phyloP scores from a whole-genome alignment of 768 basidiomycete genomes.

The Lactifluus subvellereus region DNA sequence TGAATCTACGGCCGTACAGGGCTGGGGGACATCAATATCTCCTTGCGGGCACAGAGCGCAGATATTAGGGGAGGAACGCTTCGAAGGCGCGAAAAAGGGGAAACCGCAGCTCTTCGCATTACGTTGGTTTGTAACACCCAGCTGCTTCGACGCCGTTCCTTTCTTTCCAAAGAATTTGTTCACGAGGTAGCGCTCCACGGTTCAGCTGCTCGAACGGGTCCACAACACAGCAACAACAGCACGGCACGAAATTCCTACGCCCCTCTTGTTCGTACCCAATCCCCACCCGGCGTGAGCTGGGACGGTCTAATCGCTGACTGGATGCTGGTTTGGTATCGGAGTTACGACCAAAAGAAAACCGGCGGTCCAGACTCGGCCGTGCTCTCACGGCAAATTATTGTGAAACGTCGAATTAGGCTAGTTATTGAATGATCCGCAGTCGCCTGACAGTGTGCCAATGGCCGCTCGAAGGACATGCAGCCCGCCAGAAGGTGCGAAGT shows the following conservation, averaged over 20 bases:
- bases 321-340: background rate
- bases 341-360: constrained; percentile 4
- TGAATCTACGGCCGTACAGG: background rate
- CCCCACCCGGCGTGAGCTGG: background rate
- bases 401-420: background rate
- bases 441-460: background rate
- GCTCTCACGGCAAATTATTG: background rate
- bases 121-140: constrained; percentile 5
- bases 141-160: constrained; percentile 1
- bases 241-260: constrained; percentile 1
- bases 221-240: constrained; percentile 3
- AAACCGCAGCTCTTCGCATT: constrained; percentile 2
- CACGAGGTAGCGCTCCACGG: background rate
- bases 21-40: background rate
- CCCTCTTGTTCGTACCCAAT: background rate
- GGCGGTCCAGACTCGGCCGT: background rate
- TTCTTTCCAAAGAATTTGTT: background rate
- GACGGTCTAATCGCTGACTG: background rate
- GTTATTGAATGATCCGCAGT: constrained; percentile 5
- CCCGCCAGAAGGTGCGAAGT: background rate
- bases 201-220: background rate
- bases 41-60: constrained; percentile 11
- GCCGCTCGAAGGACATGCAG: background rate
- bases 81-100: constrained; percentile 1
- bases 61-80: background rate